Evolutionary conservation across 768 basidiomycete species (phyloP).

Genomic region (Cantharellus cinnabarinus): DNA sequence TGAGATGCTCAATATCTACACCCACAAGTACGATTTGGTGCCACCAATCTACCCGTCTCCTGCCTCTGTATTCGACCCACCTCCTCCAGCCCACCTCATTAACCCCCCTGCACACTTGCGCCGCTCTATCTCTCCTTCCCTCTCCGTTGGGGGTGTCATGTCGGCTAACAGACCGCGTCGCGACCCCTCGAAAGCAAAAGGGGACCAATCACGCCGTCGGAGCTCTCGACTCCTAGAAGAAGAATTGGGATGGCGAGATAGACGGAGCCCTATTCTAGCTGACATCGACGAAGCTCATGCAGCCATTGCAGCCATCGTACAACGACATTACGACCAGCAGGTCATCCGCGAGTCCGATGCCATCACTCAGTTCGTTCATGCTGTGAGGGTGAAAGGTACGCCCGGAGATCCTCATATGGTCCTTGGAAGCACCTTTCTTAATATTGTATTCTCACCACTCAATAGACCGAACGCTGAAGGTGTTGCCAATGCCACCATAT

Average conservation of each 20-base stretch:
- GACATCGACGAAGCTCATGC: conserved; percentile 49
- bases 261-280: conserved; percentile 42
- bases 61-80: conserved; percentile 42
- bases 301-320: conserved; percentile 46
- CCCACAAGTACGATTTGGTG: conserved; percentile 50
- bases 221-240: conserved; percentile 61
- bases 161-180: conserved; percentile 56
- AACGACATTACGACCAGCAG: conserved; percentile 48
- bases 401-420: background rate
- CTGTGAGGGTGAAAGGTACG: conserved; percentile 3
- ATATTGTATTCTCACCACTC: too few relatives aligned
- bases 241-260: conserved; percentile 19
- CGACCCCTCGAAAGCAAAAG: conserved; percentile 28
- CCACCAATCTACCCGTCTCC: conserved; percentile 55
- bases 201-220: conserved; percentile 28
- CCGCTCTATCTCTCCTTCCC: conserved; percentile 24
- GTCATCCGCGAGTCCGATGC: conserved; percentile 50
- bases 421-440: background rate
- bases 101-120: conserved; percentile 23
- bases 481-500: too few relatives aligned
- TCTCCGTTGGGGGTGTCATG: conserved; percentile 19
- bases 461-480: too few relatives aligned
- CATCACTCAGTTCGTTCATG: conserved; percentile 1
- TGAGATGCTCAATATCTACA: conserved; percentile 38
- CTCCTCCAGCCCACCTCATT: conserved; percentile 40